Evolutionary conservation across 306 rosid species (phyloP).

Genomic region (Prunus kanzakura): DNA sequence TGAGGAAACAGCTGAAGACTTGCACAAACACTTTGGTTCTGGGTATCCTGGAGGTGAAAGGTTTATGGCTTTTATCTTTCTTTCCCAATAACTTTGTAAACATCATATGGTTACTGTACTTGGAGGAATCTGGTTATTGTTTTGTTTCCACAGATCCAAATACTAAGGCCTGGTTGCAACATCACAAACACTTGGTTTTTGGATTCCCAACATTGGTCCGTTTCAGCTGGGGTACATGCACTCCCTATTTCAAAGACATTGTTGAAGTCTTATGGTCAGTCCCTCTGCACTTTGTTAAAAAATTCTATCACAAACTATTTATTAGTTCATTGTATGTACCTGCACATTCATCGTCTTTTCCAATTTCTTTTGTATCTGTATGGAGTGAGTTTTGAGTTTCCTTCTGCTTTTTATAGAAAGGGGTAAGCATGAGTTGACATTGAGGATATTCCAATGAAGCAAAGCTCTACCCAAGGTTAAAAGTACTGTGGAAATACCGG

Average conservation of each 20-base stretch:
- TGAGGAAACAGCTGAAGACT: constrained; percentile 79
- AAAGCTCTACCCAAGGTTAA: background rate
- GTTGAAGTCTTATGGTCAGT: constrained; percentile 83
- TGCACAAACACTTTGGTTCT: constrained; percentile 79
- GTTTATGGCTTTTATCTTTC: background rate
- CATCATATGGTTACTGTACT: constrained; percentile 4
- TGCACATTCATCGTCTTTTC: background rate
- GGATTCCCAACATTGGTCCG: constrained; percentile 94
- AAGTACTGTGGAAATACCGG: background rate
- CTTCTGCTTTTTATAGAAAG: no score
- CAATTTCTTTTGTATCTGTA: background rate
- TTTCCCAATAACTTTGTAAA: background rate
- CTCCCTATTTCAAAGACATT: constrained; percentile 57
- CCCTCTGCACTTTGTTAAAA: constrained; percentile 13
- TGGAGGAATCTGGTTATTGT: constrained; percentile 25
- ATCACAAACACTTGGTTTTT: constrained; percentile 74
- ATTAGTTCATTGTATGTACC: background rate
- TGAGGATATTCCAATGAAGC: background rate
- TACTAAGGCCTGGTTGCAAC: constrained; percentile 80
- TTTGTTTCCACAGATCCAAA: constrained; percentile 58
- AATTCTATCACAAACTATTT: background rate
- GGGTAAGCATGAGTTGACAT: background rate
- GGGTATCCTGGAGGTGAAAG: constrained; percentile 92
- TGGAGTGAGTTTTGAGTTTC: background rate
- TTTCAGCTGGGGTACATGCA: constrained; percentile 98